Base-by-base conservation (phyloP, 2,329 filamentous ascomycete genomes). In the Aspergillus sp. region DNA sequence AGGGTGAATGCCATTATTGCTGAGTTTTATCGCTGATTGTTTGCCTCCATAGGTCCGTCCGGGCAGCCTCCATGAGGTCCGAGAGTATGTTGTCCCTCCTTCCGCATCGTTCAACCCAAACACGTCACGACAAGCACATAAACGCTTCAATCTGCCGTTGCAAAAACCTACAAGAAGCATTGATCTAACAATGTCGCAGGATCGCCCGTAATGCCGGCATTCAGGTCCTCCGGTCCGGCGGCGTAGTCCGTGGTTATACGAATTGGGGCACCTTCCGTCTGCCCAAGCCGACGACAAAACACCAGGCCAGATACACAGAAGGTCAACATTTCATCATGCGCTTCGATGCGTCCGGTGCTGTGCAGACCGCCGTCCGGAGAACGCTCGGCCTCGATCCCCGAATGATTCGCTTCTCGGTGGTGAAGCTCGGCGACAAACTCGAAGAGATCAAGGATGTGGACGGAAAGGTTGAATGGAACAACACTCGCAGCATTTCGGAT, bases 241-340 rank as follows among this genome's bases (percentile, higher is more conserved):
- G 94, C 73, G 92, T 96, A 51, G 85, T 99, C 68, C 91, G 94
- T 64, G 91, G 91, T 69, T 82, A 95, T 68, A 87, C 87, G 62
- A 99, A 99, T 81, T 99, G 94, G 94, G 94, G 94, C 69, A 82
- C 89, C 62, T 96, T 94, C 76, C 81, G 87, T 45, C 87, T 99
- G 16, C 93, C 94, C 45, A 88, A 86, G 61, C 84, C 90, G 56
- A 81, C 86, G 53, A 86, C 85, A 56, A 87, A 87, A 68, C 87
- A 95, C 73, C 91, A 96, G 76, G 85, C 88, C 63, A 85, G 85
- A 60, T 88, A 97, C 81, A 83, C 83, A 59, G 82, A 85, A 62
- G 94, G 94, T 50, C 92, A 97, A 78, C 95, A 99, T 81, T 99
- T 99, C 74, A 88, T 95, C 67, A 89, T 99, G 88, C 89, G 94